Conservation (phyloP, 768 basidiomycete genomes). For the Kwoniella europaea region DNA sequence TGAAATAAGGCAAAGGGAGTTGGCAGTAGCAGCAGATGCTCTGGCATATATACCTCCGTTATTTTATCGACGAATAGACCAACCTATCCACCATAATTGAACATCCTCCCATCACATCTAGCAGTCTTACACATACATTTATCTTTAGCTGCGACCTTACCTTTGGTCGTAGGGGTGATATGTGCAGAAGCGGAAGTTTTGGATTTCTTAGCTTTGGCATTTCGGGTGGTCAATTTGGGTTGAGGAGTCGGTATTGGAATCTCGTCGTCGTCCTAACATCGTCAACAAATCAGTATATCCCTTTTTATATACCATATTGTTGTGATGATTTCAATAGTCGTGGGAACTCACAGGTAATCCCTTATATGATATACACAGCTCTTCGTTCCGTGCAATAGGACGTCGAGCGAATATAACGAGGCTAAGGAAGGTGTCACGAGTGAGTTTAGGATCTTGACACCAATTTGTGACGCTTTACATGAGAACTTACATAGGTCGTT, state of each 20-base stretch:
- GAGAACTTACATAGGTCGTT: slow-evolving; percentile 46
- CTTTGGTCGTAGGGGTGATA: slow-evolving; percentile 21
- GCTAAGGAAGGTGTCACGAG: slow-evolving; percentile 19
- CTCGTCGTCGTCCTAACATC: slow-evolving; percentile 24
- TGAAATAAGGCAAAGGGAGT: no score
- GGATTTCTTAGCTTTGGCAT: slow-evolving; percentile 18
- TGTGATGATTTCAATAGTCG: not conserved
- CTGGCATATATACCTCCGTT: no score
- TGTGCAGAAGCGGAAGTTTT: slow-evolving; percentile 28
- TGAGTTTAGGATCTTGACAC: no score
- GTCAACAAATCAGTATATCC: not conserved
- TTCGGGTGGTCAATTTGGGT: slow-evolving; percentile 9
- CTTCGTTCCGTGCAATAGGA: slow-evolving; percentile 44
- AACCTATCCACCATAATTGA: slow-evolving; percentile 22
- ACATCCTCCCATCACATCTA: slow-evolving; percentile 49
- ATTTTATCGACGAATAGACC: not conserved
- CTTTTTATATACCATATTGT: not conserved
- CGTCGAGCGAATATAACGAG: slow-evolving; percentile 51
- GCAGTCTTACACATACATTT: slow-evolving; percentile 31
- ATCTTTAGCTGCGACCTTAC: slow-evolving; percentile 27
- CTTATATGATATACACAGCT: slow-evolving; percentile 56
- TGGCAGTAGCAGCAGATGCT: no score
- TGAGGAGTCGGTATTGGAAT: slow-evolving; percentile 1
- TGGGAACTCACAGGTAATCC: slow-evolving; percentile 46
- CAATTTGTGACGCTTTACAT: not conserved